Evolutionary conservation across 2,329 filamentous ascomycete genomes (phyloP).

Genomic region (Chrysosporium queenslandicum): DNA sequence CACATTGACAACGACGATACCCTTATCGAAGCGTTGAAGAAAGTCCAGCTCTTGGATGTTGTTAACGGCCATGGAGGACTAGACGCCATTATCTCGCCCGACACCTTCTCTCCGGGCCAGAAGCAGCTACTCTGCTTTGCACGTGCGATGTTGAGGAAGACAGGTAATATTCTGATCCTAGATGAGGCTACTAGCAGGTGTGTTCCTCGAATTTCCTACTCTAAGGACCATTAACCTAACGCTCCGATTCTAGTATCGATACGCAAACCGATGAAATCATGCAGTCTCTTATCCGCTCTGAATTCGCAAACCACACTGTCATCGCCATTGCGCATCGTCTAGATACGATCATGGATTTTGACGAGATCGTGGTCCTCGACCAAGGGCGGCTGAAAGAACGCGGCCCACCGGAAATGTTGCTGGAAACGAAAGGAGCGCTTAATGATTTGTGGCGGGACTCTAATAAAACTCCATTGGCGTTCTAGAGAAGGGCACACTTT

Average conservation of each 20-base stretch:
- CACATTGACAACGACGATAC: neutral
- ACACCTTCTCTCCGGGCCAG: conserved; percentile 84
- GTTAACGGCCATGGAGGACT: neutral
- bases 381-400: no score
- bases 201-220: neutral
- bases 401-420: no score
- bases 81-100: neutral
- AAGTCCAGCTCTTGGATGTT: conserved; percentile 2
- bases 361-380: conserved; percentile 86
- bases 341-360: conserved; percentile 75
- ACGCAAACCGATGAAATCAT: conserved; percentile 56
- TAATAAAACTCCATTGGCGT: no score
- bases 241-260: conserved; percentile 52
- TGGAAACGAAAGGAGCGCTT: no score
- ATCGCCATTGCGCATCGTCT: conserved; percentile 78
- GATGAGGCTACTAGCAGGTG: conserved; percentile 78
- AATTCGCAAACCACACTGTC: conserved; percentile 82
- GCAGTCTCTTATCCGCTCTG: conserved; percentile 52
- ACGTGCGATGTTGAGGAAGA: conserved; percentile 71
- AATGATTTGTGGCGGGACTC: neutral
- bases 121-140: conserved; percentile 87
- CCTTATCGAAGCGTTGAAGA: neutral
- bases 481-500: no score
- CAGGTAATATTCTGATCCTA: conserved; percentile 89
- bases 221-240: no score